Conservation (phyloP, 2,329 filamentous ascomycete genomes). For the Aspergillus carbonarius region DNA sequence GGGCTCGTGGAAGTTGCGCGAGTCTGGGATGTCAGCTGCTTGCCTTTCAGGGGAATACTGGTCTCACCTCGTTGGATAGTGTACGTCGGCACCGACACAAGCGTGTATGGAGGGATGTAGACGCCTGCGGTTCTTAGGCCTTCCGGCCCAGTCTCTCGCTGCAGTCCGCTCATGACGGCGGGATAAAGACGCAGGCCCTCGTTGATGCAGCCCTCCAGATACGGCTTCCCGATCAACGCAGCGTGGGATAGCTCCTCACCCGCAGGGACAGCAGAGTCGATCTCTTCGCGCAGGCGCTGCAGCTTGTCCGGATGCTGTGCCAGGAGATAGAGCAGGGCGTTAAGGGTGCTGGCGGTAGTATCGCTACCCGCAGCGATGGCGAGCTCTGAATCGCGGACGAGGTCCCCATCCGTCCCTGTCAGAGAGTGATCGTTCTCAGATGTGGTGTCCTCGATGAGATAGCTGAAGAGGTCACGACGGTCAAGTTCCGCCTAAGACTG, state of each 20-base stretch:
- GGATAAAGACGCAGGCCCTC: constrained; percentile 9
- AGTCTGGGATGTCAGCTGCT: constrained; percentile 7
- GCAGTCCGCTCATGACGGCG: constrained; percentile 7
- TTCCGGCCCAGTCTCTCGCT: constrained; percentile 10
- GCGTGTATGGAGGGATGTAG: constrained; percentile 10
- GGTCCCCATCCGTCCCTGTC: neutral
- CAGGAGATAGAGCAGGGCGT: constrained; percentile 6
- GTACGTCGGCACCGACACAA: constrained; percentile 11
- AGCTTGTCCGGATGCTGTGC: constrained; percentile 7
- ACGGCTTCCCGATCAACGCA: constrained; percentile 2
- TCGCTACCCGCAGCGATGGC: constrained; percentile 9
- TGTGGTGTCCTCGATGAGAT: constrained; percentile 7
- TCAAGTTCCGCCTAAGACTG: neutral
- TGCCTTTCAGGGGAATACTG: too few species aligned
- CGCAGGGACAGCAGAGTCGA: neutral
- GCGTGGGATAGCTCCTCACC: neutral
- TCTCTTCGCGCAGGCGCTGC: constrained; percentile 5
- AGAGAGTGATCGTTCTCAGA: neutral
- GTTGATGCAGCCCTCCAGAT: constrained; percentile 11
- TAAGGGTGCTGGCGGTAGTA: constrained; percentile 6
- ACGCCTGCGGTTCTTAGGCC: constrained; percentile 4
- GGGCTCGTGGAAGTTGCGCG: constrained; percentile 7
- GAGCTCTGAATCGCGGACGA: constrained; percentile 11
- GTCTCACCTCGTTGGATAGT: constrained; percentile 8
- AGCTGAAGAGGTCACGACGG: constrained; percentile 10